Evolutionary conservation across 192 early-diverging fungal species (phyloP).

Genomic region (Coemansia sp.): DNA sequence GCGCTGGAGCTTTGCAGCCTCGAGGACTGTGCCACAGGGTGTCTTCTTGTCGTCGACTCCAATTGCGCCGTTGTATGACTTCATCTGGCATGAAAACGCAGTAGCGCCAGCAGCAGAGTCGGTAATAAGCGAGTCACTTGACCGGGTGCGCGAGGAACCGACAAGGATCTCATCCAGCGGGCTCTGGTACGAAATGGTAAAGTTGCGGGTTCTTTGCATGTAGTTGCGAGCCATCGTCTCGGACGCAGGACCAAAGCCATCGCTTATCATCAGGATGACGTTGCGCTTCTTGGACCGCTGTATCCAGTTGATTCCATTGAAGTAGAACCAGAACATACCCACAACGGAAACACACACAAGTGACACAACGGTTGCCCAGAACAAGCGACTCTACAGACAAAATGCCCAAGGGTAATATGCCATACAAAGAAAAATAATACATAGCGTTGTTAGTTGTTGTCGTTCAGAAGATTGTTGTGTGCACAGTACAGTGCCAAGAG

Average conservation of each 20-base stretch:
- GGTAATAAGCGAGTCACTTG: slow-evolving; percentile 78
- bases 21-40: slow-evolving; percentile 92
- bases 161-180: slow-evolving; percentile 73
- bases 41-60: slow-evolving; percentile 66
- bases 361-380: slow-evolving; percentile 45
- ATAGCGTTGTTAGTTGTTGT: slow-evolving; percentile 1
- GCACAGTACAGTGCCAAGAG: neutral
- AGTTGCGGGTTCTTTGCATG: slow-evolving; percentile 63
- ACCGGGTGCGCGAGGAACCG: slow-evolving; percentile 88
- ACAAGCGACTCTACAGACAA: slow-evolving; percentile 34
- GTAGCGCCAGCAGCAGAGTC: slow-evolving; percentile 98
- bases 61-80: slow-evolving; percentile 94
- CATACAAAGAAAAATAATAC: neutral
- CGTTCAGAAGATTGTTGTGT: neutral
- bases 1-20: slow-evolving; percentile 78
- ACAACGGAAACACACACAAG: slow-evolving; percentile 47
- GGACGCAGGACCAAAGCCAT: slow-evolving; percentile 95
- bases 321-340: slow-evolving; percentile 51
- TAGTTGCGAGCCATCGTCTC: slow-evolving; percentile 85
- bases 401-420: neutral
- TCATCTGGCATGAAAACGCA: slow-evolving; percentile 86
- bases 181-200: slow-evolving; percentile 59
- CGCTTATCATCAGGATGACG: slow-evolving; percentile 92
- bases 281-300: slow-evolving; percentile 63
- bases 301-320: slow-evolving; percentile 51